These are phyloP conservation scores for Lipomyces yamanashiensis DNA, from an alignment of 805 yeast genomes.

Conservation along the genomic window DNA sequence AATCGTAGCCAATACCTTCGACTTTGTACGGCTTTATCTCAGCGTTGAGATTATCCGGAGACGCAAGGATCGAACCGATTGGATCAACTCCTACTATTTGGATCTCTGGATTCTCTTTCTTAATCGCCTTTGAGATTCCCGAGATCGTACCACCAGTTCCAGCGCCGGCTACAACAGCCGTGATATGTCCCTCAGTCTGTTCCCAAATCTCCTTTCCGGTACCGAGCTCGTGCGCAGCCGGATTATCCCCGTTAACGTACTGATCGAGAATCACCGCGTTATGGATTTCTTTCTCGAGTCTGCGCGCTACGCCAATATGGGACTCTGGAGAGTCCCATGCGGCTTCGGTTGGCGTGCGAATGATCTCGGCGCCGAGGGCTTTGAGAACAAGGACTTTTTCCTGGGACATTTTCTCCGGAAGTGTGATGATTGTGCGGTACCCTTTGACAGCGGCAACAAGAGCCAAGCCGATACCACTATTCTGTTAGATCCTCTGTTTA, in stretches of 20 bases:
- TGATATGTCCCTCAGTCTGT: slow-evolving; percentile 72
- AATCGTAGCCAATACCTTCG: slow-evolving; percentile 91
- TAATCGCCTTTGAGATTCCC: slow-evolving; percentile 78
- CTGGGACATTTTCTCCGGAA: slow-evolving; percentile 91
- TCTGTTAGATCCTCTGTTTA: neutral
- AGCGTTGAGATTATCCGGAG: slow-evolving; percentile 71
- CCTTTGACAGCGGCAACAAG: slow-evolving; percentile 86
- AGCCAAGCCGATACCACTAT: slow-evolving; percentile 79
- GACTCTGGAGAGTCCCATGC: slow-evolving; percentile 93
- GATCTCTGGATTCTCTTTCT: slow-evolving; percentile 67
- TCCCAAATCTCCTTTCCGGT: slow-evolving; percentile 87
- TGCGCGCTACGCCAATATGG: slow-evolving; percentile 85
- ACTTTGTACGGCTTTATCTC: slow-evolving; percentile 68
- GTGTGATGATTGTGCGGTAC: slow-evolving; percentile 81
- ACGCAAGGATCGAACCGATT: slow-evolving; percentile 80
- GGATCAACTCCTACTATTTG: slow-evolving; percentile 83
- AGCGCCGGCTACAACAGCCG: slow-evolving; percentile 85
- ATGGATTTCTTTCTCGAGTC: slow-evolving; percentile 80
- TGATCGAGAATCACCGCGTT: slow-evolving; percentile 85
- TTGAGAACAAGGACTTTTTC: slow-evolving; percentile 86
- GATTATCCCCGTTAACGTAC: slow-evolving; percentile 77
- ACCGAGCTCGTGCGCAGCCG: slow-evolving; percentile 80
- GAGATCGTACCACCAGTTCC: slow-evolving; percentile 93
- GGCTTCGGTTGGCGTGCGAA: slow-evolving; percentile 89
- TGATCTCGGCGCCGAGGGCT: slow-evolving; percentile 88